These are phyloP conservation scores for Dryadomyces sulphureus DNA, from an alignment of 2,329 filamentous ascomycete genomes.

Conservation along the genomic window DNA sequence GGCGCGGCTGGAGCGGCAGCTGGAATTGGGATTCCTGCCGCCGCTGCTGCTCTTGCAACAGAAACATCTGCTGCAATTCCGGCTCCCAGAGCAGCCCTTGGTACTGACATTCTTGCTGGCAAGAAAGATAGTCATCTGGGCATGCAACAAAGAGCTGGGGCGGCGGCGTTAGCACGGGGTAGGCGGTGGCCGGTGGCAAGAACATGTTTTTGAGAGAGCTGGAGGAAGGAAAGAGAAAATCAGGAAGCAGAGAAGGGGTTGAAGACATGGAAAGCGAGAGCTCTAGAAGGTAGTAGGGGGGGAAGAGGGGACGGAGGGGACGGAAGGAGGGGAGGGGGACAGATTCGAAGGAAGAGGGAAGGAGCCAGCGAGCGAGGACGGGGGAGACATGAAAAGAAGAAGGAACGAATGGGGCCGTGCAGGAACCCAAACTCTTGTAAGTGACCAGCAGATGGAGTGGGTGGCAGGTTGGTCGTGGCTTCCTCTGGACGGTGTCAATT, in stretches of 20 bases:
- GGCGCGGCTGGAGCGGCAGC: not conserved
- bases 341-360: not conserved
- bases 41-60: slow-evolving; percentile 6
- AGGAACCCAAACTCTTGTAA: not conserved
- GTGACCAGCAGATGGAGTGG: not conserved
- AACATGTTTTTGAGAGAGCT: slow-evolving; percentile 28
- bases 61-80: not conserved
- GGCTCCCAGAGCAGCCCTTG: not conserved
- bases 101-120: slow-evolving; percentile 8
- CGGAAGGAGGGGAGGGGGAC: not conserved
- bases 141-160: slow-evolving; percentile 25
- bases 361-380: slow-evolving; percentile 2
- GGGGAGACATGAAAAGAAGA: not conserved
- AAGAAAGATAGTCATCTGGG: slow-evolving; percentile 15
- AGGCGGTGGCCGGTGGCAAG: slow-evolving; percentile 35
- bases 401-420: not conserved
- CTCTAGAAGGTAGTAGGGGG: slow-evolving; percentile 1
- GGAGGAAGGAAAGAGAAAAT: not conserved
- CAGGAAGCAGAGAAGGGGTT: slow-evolving; percentile 1
- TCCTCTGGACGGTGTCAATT: not conserved
- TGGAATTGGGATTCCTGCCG: not conserved
- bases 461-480: not conserved
- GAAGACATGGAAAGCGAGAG: slow-evolving; percentile 5
- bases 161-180: slow-evolving; percentile 25
- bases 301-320: not conserved